Evolutionary conservation across 345 rosid genomes (phyloP).

Genomic region (Lagerstroemia speciosa): DNA sequence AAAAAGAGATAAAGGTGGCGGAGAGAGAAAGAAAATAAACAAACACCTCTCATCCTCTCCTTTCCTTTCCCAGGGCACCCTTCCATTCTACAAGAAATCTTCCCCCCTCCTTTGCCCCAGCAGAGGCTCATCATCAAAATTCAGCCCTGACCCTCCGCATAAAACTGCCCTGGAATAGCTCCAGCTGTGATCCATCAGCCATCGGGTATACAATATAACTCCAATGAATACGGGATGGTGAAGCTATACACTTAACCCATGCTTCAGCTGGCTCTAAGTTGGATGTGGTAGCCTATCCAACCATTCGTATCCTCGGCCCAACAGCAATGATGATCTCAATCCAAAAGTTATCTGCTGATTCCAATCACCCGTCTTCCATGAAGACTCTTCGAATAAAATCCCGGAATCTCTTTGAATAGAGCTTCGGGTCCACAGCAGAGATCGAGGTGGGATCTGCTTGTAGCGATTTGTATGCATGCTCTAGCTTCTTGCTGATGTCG

Average conservation of each 20-base stretch:
- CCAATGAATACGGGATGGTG: neutral
- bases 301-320: neutral
- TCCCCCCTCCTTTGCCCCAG: conserved; percentile 2
- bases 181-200: neutral
- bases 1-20: conserved; percentile 2
- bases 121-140: conserved; percentile 28
- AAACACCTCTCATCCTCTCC: conserved; percentile 6
- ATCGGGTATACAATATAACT: neutral
- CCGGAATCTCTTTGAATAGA: conserved; percentile 79
- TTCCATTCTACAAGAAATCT: conserved; percentile 28
- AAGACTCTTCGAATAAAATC: conserved; percentile 86
- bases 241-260: neutral
- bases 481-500: conserved; percentile 86
- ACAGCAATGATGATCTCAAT: neutral
- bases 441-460: conserved; percentile 85
- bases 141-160: conserved; percentile 22
- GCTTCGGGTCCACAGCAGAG: conserved; percentile 95
- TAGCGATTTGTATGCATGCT: conserved; percentile 88
- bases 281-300: neutral
- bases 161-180: neutral
- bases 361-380: conserved; percentile 63
- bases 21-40: conserved; percentile 13
- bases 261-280: neutral
- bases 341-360: too few relatives aligned
- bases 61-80: neutral